Conservation (phyloP, 2,329 filamentous ascomycete genomes). For the Leptographium lundbergii region DNA sequence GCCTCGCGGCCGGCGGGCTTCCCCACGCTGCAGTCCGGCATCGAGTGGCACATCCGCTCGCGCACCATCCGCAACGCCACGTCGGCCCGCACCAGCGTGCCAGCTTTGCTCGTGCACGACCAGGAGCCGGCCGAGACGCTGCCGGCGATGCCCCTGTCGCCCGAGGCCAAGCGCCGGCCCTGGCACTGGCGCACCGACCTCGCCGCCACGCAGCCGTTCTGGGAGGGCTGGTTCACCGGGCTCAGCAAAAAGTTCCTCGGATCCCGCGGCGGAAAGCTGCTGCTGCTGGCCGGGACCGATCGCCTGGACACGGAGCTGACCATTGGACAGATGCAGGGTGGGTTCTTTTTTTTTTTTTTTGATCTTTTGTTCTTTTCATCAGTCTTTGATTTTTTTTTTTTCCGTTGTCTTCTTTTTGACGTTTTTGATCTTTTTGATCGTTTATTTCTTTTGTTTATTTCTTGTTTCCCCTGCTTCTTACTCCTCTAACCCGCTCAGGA, state of each 20-base stretch:
- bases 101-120: conserved; percentile 53
- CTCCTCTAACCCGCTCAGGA: conserved; percentile 28
- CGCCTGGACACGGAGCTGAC: conserved; percentile 82
- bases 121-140: conserved; percentile 11
- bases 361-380: not conserved
- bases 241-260: conserved; percentile 79
- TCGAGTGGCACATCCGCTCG: conserved; percentile 89
- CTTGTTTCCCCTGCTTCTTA: not conserved
- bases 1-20: conserved; percentile 71
- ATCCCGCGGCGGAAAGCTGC: conserved; percentile 69
- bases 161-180: conserved; percentile 22
- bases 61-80: conserved; percentile 72
- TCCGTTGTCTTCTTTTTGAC: conserved; percentile 10
- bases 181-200: conserved; percentile 86
- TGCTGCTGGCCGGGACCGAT: conserved; percentile 81
- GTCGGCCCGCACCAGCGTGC: conserved; percentile 81
- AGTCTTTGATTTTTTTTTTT: conserved; percentile 21
- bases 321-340: conserved; percentile 95
- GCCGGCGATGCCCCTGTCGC: not conserved
- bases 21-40: conserved; percentile 60
- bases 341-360: conserved; percentile 10
- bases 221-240: conserved; percentile 87
- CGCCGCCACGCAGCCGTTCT: conserved; percentile 72
- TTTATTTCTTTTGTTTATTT: no score
- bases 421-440: conserved; percentile 14